Base-by-base conservation (phyloP, 2,329 filamentous ascomycete genomes). In the Fusarium algeriense region DNA sequence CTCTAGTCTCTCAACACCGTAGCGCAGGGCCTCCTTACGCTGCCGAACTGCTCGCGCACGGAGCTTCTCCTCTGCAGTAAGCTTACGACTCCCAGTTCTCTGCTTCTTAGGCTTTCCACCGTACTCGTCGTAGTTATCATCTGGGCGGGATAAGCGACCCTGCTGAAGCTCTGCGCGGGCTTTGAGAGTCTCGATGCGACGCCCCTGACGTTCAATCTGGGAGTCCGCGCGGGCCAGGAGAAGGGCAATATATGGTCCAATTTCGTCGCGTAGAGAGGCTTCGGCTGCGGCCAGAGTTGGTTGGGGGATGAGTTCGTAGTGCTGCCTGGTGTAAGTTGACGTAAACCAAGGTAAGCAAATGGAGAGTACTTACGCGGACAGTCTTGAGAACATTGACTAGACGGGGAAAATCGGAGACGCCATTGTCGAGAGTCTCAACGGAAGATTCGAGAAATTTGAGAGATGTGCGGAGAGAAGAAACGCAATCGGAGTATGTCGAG, bases 231-330 rank as follows among this genome's bases (percentile, higher is more conserved):
- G 91, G 69, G 90, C 88, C 55, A 98, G 90, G 4, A 98, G 89
- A 63, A 90, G 88, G 34, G 91, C 85, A 70, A 97, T 92, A 80
- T 94, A 94, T 12, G 95, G 95, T n/a, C 92, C 91, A 74, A 97
- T 96, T 79, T 97, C 94, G 76, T 93, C 92, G 75, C 94, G 91
- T 20, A 98, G 89, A 7, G 93, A 91, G 73, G 93, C 87, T 81
- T 98, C 95, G 35, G 95, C 95, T 69, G 91, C 88, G 67, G 91
- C 90, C 46, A 98, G 89, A 55, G 93, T 93, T 15, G 92, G 89
- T 79, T 97, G 93, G 19, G 94, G 93, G 74, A 97, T 93, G 44
- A 97, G 90, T 80, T 98, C 95, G 82, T 97, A 98, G 83, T 97
- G 95, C 91, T 97, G 68, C 20, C 30, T n/a, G 20, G 6, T 32